These are phyloP conservation scores for Colletotrichum chlorophyti DNA, from an alignment of 2,329 filamentous ascomycete species.

Conservation along the genomic window DNA sequence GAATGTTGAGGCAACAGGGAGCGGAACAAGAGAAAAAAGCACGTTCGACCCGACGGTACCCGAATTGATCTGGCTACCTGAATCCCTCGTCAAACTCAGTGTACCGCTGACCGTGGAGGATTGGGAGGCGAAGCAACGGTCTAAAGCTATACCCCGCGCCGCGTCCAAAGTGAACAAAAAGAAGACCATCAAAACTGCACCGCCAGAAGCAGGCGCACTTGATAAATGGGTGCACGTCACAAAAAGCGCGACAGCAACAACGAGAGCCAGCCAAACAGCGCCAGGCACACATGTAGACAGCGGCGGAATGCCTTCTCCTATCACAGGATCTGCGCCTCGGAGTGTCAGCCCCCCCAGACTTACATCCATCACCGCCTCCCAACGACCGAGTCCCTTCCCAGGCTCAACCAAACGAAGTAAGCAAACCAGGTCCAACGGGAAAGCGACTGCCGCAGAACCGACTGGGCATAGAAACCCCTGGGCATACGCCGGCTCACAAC, in stretches of 20 bases:
- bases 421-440: constrained; percentile 35
- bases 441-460: constrained; percentile 31
- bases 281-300: background rate
- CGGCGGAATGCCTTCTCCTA: background rate
- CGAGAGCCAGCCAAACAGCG: background rate
- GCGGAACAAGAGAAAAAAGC: constrained; percentile 37
- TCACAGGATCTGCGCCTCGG: background rate
- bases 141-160: constrained; percentile 34
- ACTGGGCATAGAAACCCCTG: constrained; percentile 40
- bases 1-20: constrained; percentile 30
- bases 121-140: constrained; percentile 36
- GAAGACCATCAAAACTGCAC: constrained; percentile 33
- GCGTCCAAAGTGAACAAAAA: constrained; percentile 31
- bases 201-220: constrained; percentile 39
- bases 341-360: background rate
- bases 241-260: constrained; percentile 37
- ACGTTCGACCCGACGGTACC: constrained; percentile 70
- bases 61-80: constrained; percentile 53
- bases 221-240: constrained; percentile 49
- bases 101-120: constrained; percentile 30
- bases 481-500: constrained; percentile 52
- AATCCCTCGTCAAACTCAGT: constrained; percentile 35
- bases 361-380: background rate
- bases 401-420: constrained; percentile 37
- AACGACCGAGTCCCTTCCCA: background rate